Evolutionary conservation across 306 rosid genomes (phyloP).

Genomic region (Echinosophora koreensis): DNA sequence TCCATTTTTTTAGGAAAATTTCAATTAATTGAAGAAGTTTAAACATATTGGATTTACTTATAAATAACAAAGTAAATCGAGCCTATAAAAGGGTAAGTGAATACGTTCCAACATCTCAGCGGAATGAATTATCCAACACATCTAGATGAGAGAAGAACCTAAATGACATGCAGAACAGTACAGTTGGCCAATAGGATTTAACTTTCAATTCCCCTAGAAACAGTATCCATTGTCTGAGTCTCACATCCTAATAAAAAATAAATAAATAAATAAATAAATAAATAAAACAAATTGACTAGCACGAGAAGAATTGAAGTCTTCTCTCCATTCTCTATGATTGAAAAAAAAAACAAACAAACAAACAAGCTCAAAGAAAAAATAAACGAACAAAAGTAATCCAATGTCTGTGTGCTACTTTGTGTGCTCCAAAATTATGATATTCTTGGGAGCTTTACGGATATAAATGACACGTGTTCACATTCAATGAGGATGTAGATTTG

Average conservation of each 20-base stretch:
- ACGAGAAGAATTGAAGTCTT: not conserved
- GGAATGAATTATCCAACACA: not conserved
- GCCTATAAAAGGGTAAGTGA: not conserved
- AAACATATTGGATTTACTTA: too few relatives aligned
- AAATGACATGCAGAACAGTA: not conserved
- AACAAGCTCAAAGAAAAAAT: not conserved
- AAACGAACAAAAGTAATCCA: constrained; percentile 21
- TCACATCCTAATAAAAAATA: too few relatives aligned
- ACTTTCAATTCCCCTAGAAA: not conserved
- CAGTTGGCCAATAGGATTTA: not conserved
- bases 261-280: not conserved
- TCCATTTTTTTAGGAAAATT: too few relatives aligned
- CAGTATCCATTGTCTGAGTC: not conserved
- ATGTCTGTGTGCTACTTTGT: constrained; percentile 30
- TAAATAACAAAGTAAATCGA: too few relatives aligned
- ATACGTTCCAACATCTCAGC: not conserved
- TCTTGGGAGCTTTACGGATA: constrained; percentile 11
- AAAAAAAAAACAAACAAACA: too few relatives aligned
- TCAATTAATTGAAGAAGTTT: too few relatives aligned
- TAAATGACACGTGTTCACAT: constrained; percentile 5
- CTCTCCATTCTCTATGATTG: not conserved
- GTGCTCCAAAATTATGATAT: constrained; percentile 26
- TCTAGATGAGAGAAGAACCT: not conserved
- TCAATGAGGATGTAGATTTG: constrained; percentile 32
- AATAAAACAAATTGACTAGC: not conserved